phyloP scores from a whole-genome alignment of 2,329 filamentous ascomycete genomes.

The Pyrenochaeta sp. region DNA sequence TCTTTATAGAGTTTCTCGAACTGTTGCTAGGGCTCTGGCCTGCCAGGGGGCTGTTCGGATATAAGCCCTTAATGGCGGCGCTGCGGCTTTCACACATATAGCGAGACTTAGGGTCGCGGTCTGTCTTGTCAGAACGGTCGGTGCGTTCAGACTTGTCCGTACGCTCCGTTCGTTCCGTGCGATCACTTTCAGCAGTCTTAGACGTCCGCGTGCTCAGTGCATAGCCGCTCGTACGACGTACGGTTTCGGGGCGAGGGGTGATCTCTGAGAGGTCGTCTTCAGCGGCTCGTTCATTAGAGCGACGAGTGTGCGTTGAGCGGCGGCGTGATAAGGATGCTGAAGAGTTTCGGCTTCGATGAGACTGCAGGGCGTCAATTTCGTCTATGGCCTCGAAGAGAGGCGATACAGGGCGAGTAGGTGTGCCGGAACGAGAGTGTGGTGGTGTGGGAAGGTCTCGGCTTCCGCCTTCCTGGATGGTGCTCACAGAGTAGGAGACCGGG shows the following conservation, averaged over 20 bases:
- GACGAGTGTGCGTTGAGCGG: slow-evolving; percentile 39
- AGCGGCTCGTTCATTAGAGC: slow-evolving; percentile 22
- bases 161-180: slow-evolving; percentile 27
- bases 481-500: slow-evolving; percentile 23
- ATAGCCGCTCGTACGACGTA: slow-evolving; percentile 43
- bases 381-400: slow-evolving; percentile 47
- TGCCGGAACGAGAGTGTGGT: slow-evolving; percentile 34
- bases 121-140: slow-evolving; percentile 22
- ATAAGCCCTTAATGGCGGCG: slow-evolving; percentile 50
- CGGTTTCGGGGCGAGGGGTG: slow-evolving; percentile 24
- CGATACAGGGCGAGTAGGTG: slow-evolving; percentile 38
- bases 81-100: slow-evolving; percentile 48
- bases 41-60: slow-evolving; percentile 42
- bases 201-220: slow-evolving; percentile 34
- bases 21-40: slow-evolving; percentile 25
- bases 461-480: slow-evolving; percentile 14
- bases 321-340: slow-evolving; percentile 35
- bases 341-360: slow-evolving; percentile 33
- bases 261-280: slow-evolving; percentile 35
- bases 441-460: slow-evolving; percentile 33
- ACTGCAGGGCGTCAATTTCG: slow-evolving; percentile 44
- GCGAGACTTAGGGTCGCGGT: slow-evolving; percentile 33
- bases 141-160: slow-evolving; percentile 26
- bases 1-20: slow-evolving; percentile 25
- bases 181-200: slow-evolving; percentile 31